A percentile compares a stretch with the other conserved stretches of the same genome.
Evolutionary conservation across 371 early-diverging fungal genomes (phyloP).

Genomic region (Umbelopsis sp.): DNA sequence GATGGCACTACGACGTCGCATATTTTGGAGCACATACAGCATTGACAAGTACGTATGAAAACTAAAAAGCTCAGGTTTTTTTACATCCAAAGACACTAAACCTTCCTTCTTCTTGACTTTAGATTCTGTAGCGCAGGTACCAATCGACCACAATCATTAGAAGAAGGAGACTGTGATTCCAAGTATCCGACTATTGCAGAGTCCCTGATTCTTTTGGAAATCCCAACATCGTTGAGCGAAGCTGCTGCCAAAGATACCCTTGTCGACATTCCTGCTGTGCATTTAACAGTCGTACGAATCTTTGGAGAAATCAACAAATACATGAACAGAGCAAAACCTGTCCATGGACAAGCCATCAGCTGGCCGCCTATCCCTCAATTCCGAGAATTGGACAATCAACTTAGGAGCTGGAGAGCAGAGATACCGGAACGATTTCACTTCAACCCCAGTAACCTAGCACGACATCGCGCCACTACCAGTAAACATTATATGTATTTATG

Average conservation of each 20-base stretch:
- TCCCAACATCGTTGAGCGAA: slow-evolving; percentile 32
- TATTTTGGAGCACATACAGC: slow-evolving; percentile 63
- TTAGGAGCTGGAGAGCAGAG: slow-evolving; percentile 37
- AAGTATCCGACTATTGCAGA: slow-evolving; percentile 51
- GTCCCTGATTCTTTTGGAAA: slow-evolving; percentile 39
- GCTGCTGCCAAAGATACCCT: slow-evolving; percentile 37
- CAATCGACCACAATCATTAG: slow-evolving; percentile 60
- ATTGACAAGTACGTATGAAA: slow-evolving; percentile 46
- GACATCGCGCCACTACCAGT: slow-evolving; percentile 34
- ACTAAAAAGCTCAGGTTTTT: no score
- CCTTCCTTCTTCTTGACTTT: not conserved
- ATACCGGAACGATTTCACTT: slow-evolving; percentile 39
- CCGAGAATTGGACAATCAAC: slow-evolving; percentile 37
- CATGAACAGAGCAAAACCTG: slow-evolving; percentile 53
- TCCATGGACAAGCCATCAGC: slow-evolving; percentile 29
- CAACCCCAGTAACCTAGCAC: slow-evolving; percentile 25
- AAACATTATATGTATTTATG: slow-evolving; percentile 41
- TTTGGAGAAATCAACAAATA: slow-evolving; percentile 57
- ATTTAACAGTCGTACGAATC: slow-evolving; percentile 34
- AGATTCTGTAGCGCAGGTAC: slow-evolving; percentile 56
- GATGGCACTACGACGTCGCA: slow-evolving; percentile 57
- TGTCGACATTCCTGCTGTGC: slow-evolving; percentile 32
- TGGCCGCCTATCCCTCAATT: slow-evolving; percentile 61
- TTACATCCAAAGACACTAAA: no score
- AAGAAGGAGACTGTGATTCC: slow-evolving; percentile 58